phyloP scores from a whole-genome alignment of 2,329 filamentous ascomycete genomes.

The Cercospora citrullina region DNA sequence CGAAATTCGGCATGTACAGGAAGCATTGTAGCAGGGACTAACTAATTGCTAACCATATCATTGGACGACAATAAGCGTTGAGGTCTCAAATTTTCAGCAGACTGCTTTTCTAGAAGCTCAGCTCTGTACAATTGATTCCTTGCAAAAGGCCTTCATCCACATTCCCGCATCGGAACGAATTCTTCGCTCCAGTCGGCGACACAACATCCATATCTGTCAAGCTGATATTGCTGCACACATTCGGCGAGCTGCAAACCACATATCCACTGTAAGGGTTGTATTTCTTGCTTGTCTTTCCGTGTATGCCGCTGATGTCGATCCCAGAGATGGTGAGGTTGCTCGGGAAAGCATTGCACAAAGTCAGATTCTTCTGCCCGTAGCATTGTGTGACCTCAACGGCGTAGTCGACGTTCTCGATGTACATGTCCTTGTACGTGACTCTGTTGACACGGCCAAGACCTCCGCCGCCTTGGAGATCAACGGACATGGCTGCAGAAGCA shows the following conservation, averaged over 20 bases:
- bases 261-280: conserved; percentile 46
- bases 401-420: conserved; percentile 63
- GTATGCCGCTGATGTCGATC: conserved; percentile 58
- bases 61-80: not conserved
- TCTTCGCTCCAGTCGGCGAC: conserved; percentile 31
- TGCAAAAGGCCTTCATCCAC: conserved; percentile 36
- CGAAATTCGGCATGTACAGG: not conserved
- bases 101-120: not conserved
- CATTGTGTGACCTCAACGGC: conserved; percentile 66
- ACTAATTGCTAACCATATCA: not conserved
- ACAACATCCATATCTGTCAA: conserved; percentile 33
- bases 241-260: conserved; percentile 47
- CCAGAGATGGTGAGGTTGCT: conserved; percentile 58
- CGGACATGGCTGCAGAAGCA: conserved; percentile 54
- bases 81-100: not conserved
- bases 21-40: not conserved
- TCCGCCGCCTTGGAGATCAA: conserved; percentile 65
- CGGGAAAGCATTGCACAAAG: conserved; percentile 60
- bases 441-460: conserved; percentile 63
- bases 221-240: conserved; percentile 54
- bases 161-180: conserved; percentile 36
- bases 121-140: conserved; percentile 35
- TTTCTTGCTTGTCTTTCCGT: conserved; percentile 53
- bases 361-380: conserved; percentile 63
- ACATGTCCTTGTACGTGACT: conserved; percentile 65